Evolutionary conservation across 805 yeast genomes (phyloP), one percentile per base, ranked within the genome.

Genomic region (Candida tibetensis): DNA sequence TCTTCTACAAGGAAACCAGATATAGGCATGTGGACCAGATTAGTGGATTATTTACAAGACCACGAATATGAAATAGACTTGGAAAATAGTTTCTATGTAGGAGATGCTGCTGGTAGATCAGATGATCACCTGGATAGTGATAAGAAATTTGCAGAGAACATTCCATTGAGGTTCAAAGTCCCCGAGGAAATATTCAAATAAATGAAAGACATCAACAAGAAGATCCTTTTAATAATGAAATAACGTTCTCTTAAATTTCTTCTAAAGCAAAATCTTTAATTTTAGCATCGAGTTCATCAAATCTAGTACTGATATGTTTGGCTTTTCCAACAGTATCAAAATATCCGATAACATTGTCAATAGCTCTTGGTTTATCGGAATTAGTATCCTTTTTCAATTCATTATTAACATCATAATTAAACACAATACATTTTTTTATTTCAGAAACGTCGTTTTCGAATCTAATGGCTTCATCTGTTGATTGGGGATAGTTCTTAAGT

Each of bases 31-130:
- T 85, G 85, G 81, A 58, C 70, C 1, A 73, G 69, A 34, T 64
- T 85, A 23, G 42, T 50, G 5, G 49, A 57, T 12, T 81, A 75
- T 47, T 42, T 77, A 10, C 41, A 50, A 12, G 33, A 43, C 28
- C 50, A 53, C 2, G 44, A 46, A 0, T 31, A 22, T 9, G 40
- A 41, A 6, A 48, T 80, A 2, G 80, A 79, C 48, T 34, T 55
- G 34, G 61, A 54, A 0, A 46, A 59, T 7, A 76, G 86, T 35
- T 68, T 81, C 37, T 93, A 64, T 57, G 90, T 89, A n/a, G 99
- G 99, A 4, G 99, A 91, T 64, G 98, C 98, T 0, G 98, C 96
- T 5, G 99, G 98, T 1, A 69, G 98, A 37, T 52, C 55, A 2
- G 58, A 53, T 0, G 98, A 91, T 58, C 85, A 82, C 55, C 85